phyloP scores from a whole-genome alignment of 306 rosid genomes.

The Cicer yamashitae region DNA sequence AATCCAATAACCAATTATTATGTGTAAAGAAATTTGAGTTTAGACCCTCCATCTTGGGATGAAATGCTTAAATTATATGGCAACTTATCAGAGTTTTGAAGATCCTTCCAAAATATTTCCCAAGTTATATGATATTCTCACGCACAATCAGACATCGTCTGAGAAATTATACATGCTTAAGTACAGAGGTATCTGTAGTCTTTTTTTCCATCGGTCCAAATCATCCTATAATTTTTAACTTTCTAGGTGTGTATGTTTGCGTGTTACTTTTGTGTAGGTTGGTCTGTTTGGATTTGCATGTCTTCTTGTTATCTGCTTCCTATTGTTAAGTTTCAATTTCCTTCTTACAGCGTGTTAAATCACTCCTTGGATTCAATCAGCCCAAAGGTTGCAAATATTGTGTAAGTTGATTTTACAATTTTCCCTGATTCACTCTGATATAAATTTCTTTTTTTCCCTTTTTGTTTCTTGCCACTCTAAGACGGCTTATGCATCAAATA shows the following conservation, averaged over 20 bases:
- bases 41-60: slow-evolving; percentile 10
- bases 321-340: slow-evolving; percentile 41
- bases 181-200: slow-evolving; percentile 11
- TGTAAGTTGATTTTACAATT: slow-evolving; percentile 62
- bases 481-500: slow-evolving; percentile 48
- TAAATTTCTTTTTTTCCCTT: slow-evolving; percentile 10
- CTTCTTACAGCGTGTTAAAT: slow-evolving; percentile 62
- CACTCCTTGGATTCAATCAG: slow-evolving; percentile 41
- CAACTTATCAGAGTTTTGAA: slow-evolving; percentile 1
- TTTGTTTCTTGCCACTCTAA: slow-evolving; percentile 20
- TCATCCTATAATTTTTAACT: background rate
- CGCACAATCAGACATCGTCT: background rate
- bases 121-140: slow-evolving; percentile 14
- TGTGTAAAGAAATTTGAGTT: slow-evolving; percentile 5
- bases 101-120: slow-evolving; percentile 20
- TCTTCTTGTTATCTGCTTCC: slow-evolving; percentile 29
- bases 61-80: slow-evolving; percentile 17
- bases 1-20: background rate
- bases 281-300: slow-evolving; percentile 18
- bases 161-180: background rate
- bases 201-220: slow-evolving; percentile 14
- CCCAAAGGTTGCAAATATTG: slow-evolving; percentile 71
- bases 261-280: slow-evolving; percentile 27
- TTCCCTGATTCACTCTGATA: slow-evolving; percentile 13
- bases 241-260: slow-evolving; percentile 6